Evolutionary conservation across 2,329 filamentous ascomycete genomes (phyloP), one percentile per base, ranked within the genome.

Genomic region (Alternaria sp.): DNA sequence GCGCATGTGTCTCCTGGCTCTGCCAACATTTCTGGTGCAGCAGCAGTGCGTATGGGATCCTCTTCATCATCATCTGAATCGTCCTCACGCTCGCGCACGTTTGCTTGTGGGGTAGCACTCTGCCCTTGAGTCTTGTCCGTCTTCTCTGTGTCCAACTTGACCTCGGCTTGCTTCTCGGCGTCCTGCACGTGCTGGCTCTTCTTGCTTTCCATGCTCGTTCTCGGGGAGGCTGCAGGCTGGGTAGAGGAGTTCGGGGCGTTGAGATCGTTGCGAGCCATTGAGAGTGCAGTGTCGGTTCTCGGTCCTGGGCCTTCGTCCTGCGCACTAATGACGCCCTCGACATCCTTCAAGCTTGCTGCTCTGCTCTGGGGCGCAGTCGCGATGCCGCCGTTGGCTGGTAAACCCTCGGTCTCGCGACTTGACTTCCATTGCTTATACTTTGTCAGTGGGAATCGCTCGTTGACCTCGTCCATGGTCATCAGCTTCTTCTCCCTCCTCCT

Each of bases 391-490:
- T 88, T 87, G 9, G 93, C 91, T 4, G 94, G 89, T 47, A 98
- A 82, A 7, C 94, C 95, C 77, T 96, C 88, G 59, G 90, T 88
- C 57, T 93, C 93, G 60, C 94, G 89, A 56, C 88, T 88, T 7
- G 91, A 89, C 60, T 95, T 91, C 94, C 95, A 99, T 53, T 86
- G 88, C 83, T 99, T 98, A 86, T 99, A 99, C 80, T 98, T 98
- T 70, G 89, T 89, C 81, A 97, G 88, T 0, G 95, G 94, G 72
- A 99, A 99, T 70, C 96, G 92, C 69, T 96, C 93, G 76, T 99
- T 98, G 64, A 99, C 95, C 80, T 99, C 95, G 63, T 99, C 95
- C 89, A 98, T 97, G 2, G 91, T 92, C 95, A 99, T 98, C 69
- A 99, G 81, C 79, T 97, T 99, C 88, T 99, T 99, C 80, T 99